Evolutionary conservation across 108 stramenopile species (phyloP).

Genomic region (Asterionellopsis glacialis): DNA sequence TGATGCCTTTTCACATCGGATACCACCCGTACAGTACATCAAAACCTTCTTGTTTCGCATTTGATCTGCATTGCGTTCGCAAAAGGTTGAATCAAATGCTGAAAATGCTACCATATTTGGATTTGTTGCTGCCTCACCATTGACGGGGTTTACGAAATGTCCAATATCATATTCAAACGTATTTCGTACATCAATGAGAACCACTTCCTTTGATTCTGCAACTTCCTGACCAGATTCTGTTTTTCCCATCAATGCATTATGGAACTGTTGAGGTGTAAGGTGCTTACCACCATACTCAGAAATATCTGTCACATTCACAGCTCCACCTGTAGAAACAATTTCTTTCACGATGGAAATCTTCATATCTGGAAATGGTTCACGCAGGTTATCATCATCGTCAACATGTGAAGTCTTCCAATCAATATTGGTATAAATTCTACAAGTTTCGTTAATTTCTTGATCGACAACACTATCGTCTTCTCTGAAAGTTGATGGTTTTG

Average conservation of each 20-base stretch:
- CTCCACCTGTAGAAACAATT: constrained; percentile 71
- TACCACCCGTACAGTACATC: constrained; percentile 95
- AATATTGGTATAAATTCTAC: constrained; percentile 40
- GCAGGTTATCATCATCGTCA: constrained; percentile 8
- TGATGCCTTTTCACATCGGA: constrained; percentile 73
- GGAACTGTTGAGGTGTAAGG: constrained; percentile 66
- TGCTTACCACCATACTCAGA: constrained; percentile 47
- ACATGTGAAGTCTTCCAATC: constrained; percentile 65
- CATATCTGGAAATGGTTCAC: constrained; percentile 74
- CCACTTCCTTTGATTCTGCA: constrained; percentile 30
- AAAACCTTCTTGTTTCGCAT: constrained; percentile 80
- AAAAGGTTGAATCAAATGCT: constrained; percentile 66
- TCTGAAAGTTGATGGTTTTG: neutral
- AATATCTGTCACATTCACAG: constrained; percentile 48
- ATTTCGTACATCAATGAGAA: constrained; percentile 81
- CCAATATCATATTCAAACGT: constrained; percentile 83
- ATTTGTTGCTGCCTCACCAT: constrained; percentile 41
- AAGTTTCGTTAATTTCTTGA: neutral
- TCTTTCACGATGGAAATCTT: constrained; percentile 78
- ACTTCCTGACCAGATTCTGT: neutral
- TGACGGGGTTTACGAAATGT: constrained; percentile 50
- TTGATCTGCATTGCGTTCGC: constrained; percentile 41
- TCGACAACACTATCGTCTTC: constrained; percentile 6
- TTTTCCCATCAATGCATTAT: constrained; percentile 29
- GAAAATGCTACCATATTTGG: constrained; percentile 75